Percentiles rank a stretch among this genome's conserved stretches.
phyloP scores from a whole-genome alignment of 2,329 filamentous ascomycete genomes.

The Escovopsis sp. region DNA sequence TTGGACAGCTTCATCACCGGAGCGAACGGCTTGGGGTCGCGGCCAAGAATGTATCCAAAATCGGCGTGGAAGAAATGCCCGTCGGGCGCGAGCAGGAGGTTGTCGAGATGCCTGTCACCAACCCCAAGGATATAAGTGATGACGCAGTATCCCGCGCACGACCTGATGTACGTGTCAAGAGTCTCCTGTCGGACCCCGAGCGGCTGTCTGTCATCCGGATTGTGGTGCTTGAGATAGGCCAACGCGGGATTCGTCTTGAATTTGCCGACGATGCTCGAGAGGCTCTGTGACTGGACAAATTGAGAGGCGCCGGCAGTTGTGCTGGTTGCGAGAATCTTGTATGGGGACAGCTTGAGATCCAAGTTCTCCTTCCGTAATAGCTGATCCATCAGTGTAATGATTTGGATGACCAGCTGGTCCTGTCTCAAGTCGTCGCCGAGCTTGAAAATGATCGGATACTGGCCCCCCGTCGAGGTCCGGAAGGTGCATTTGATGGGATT shows the following conservation, averaged over 20 bases:
- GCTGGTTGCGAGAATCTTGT: constrained; percentile 89
- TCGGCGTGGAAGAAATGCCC: constrained; percentile 97
- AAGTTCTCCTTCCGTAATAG: constrained; percentile 91
- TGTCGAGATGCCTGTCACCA: constrained; percentile 89
- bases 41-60: constrained; percentile 93
- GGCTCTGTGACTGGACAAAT: constrained; percentile 74
- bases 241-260: constrained; percentile 63
- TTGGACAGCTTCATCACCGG: constrained; percentile 94
- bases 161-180: constrained; percentile 90
- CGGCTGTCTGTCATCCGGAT: constrained; percentile 68
- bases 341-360: constrained; percentile 86
- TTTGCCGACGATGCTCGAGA: constrained; percentile 71
- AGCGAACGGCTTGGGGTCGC: constrained; percentile 93
- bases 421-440: constrained; percentile 91
- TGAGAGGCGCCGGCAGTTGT: constrained; percentile 82
- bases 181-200: constrained; percentile 82
- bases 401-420: constrained; percentile 91
- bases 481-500: constrained; percentile 86
- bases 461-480: constrained; percentile 59
- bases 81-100: constrained; percentile 77
- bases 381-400: constrained; percentile 96
- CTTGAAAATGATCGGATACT: constrained; percentile 93
- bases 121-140: constrained; percentile 97
- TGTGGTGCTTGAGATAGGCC: constrained; percentile 75
- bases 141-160: constrained; percentile 93